These are phyloP conservation scores for Lomentospora prolificans DNA, from an alignment of 2,329 filamentous ascomycete species.

Conservation along the genomic window DNA sequence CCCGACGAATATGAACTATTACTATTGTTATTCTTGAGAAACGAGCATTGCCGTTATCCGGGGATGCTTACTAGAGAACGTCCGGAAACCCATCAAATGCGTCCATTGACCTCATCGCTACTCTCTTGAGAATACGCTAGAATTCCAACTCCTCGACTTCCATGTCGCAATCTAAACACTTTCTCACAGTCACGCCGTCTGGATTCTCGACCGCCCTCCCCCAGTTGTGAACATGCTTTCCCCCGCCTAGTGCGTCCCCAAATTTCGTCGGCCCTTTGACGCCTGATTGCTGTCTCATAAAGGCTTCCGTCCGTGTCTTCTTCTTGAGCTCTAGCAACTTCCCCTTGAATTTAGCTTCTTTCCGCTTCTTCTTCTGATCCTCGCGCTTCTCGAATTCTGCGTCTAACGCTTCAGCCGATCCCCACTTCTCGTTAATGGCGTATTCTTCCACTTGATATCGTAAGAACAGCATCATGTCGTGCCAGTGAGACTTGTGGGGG, in stretches of 20 bases:
- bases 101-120: too few relatives aligned
- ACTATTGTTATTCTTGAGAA: too few relatives aligned
- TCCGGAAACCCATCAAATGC: too few relatives aligned
- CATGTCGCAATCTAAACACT: conserved; percentile 65
- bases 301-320: conserved; percentile 84
- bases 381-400: conserved; percentile 77
- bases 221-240: conserved; percentile 85
- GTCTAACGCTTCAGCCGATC: conserved; percentile 73
- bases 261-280: conserved; percentile 49
- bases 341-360: conserved; percentile 84
- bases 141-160: conserved; percentile 70
- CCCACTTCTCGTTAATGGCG: conserved; percentile 85
- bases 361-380: conserved; percentile 69
- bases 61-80: too few relatives aligned
- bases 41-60: too few relatives aligned
- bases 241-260: conserved; percentile 62
- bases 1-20: too few relatives aligned
- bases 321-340: conserved; percentile 88
- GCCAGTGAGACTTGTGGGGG: conserved; percentile 91
- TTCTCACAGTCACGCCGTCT: conserved; percentile 71
- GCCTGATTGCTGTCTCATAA: conserved; percentile 55
- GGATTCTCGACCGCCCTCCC: conserved; percentile 58
- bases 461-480: conserved; percentile 97
- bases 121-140: too few relatives aligned
- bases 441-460: conserved; percentile 93